phyloP scores from a whole-genome alignment of 2,329 filamentous ascomycete genomes.

The Colletotrichum musicola region DNA sequence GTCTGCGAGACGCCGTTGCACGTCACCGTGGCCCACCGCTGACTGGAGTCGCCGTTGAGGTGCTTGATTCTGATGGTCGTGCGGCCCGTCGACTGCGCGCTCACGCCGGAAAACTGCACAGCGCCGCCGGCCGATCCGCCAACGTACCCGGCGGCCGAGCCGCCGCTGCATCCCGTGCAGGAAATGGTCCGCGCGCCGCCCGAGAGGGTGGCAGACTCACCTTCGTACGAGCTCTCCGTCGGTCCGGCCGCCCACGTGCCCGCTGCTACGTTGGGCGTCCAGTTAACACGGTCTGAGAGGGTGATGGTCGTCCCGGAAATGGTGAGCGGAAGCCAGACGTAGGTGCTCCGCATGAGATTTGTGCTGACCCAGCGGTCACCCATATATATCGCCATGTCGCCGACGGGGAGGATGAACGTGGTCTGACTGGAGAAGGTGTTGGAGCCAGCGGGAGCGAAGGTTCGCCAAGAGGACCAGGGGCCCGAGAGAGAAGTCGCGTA shows the following conservation, averaged over 20 bases:
- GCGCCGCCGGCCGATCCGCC: slow-evolving; percentile 62
- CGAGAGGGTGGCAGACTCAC: slow-evolving; percentile 61
- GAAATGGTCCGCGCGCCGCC: slow-evolving; percentile 59
- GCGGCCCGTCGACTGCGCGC: slow-evolving; percentile 56
- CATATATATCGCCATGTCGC: slow-evolving; percentile 68
- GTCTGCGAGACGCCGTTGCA: slow-evolving; percentile 67
- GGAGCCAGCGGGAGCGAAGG: slow-evolving; percentile 68
- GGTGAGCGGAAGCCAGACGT: slow-evolving; percentile 73
- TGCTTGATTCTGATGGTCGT: slow-evolving; percentile 69
- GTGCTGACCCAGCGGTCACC: slow-evolving; percentile 74
- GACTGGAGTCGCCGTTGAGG: slow-evolving; percentile 65
- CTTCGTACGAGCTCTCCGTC: slow-evolving; percentile 63
- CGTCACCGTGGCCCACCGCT: slow-evolving; percentile 65
- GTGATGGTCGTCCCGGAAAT: slow-evolving; percentile 65
- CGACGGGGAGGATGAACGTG: slow-evolving; percentile 65
- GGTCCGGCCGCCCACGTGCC: slow-evolving; percentile 60
- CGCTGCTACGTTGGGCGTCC: slow-evolving; percentile 60
- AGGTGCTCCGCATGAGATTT: slow-evolving; percentile 72
- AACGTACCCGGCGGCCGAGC: slow-evolving; percentile 64
- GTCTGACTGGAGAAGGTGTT: slow-evolving; percentile 74
- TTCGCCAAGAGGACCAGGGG: slow-evolving; percentile 71
- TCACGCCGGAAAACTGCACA: slow-evolving; percentile 60
- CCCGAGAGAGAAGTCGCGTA: slow-evolving; percentile 69
- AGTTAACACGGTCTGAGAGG: slow-evolving; percentile 66
- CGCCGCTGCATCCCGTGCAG: slow-evolving; percentile 66